Percentiles rank a stretch among this genome's conserved stretches.
Evolutionary conservation across 371 early-diverging fungal genomes (phyloP).

Genomic region (Mucor saturninus): DNA sequence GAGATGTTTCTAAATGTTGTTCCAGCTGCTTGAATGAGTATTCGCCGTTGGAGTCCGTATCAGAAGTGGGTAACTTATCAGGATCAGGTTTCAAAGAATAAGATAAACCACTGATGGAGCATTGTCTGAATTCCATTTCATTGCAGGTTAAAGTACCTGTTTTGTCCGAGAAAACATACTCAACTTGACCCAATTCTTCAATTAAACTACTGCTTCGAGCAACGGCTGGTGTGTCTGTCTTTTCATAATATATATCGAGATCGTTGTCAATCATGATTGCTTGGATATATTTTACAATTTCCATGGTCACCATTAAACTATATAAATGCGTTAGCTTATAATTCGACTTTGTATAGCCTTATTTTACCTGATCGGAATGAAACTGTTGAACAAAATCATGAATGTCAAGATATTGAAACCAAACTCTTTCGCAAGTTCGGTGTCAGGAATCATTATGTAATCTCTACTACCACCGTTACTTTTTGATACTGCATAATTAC

Average conservation of each 20-base stretch:
- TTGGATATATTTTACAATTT: conserved; percentile 86
- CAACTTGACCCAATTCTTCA: conserved; percentile 93
- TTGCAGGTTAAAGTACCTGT: conserved; percentile 98
- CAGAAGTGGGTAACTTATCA: conserved; percentile 47
- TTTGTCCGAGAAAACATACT: conserved; percentile 88
- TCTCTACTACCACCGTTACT: conserved; percentile 6
- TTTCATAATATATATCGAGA: conserved; percentile 85
- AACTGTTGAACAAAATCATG: conserved; percentile 88
- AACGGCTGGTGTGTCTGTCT: conserved; percentile 84
- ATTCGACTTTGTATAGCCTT: background rate
- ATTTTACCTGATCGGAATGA: conserved; percentile 83
- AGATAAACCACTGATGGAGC: conserved; percentile 76
- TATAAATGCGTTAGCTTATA: background rate
- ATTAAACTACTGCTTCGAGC: conserved; percentile 89
- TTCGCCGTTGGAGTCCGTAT: conserved; percentile 41
- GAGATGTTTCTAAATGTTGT: conserved; percentile 58
- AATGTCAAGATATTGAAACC: conserved; percentile 82
- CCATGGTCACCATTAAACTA: conserved; percentile 91
- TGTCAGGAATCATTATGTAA: conserved; percentile 13
- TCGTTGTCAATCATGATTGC: conserved; percentile 81
- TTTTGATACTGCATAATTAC: conserved; percentile 62
- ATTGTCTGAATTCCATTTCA: conserved; percentile 93
- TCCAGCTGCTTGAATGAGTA: conserved; percentile 69
- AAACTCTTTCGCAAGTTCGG: conserved; percentile 51
- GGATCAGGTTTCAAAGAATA: conserved; percentile 74